These are phyloP conservation scores for Malassezia arunalokei DNA, from an alignment of 1,284 basidiomycete species.

Conservation along the genomic window DNA sequence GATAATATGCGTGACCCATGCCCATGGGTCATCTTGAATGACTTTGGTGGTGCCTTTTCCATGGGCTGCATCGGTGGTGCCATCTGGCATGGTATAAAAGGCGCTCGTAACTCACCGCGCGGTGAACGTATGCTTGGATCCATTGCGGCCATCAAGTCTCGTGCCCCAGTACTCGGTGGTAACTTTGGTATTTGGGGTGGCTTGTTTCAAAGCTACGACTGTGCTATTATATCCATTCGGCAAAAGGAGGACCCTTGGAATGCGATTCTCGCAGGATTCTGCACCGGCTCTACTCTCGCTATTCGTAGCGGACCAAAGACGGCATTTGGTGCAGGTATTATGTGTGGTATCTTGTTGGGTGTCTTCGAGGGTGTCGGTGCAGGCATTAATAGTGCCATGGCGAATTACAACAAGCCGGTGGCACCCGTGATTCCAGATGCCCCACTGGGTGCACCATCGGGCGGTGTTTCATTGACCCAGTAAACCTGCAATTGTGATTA, in stretches of 20 bases:
- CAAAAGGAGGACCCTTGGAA: slow-evolving; percentile 99
- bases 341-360: slow-evolving; percentile 89
- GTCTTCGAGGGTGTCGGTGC: slow-evolving; percentile 74
- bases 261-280: slow-evolving; percentile 92
- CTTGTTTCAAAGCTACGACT: slow-evolving; percentile 74
- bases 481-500: not conserved
- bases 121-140: slow-evolving; percentile 89
- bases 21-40: slow-evolving; percentile 96
- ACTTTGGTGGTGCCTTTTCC: slow-evolving; percentile 81
- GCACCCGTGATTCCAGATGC: slow-evolving; percentile 26
- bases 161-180: slow-evolving; percentile 91
- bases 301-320: slow-evolving; percentile 87
- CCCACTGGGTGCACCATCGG: not conserved
- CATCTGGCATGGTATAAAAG: slow-evolving; percentile 98
- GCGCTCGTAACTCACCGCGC: slow-evolving; percentile 85
- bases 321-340: slow-evolving; percentile 77
- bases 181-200: slow-evolving; percentile 94
- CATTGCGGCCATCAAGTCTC: slow-evolving; percentile 89
- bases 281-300: slow-evolving; percentile 92
- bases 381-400: slow-evolving; percentile 67
- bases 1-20: slow-evolving; percentile 48
- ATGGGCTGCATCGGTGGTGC: slow-evolving; percentile 93
- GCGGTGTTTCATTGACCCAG: not conserved
- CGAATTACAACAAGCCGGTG: slow-evolving; percentile 55
- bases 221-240: slow-evolving; percentile 81